Conservation (phyloP, 192 early-diverging fungal genomes). For the Backusella luteola region DNA sequence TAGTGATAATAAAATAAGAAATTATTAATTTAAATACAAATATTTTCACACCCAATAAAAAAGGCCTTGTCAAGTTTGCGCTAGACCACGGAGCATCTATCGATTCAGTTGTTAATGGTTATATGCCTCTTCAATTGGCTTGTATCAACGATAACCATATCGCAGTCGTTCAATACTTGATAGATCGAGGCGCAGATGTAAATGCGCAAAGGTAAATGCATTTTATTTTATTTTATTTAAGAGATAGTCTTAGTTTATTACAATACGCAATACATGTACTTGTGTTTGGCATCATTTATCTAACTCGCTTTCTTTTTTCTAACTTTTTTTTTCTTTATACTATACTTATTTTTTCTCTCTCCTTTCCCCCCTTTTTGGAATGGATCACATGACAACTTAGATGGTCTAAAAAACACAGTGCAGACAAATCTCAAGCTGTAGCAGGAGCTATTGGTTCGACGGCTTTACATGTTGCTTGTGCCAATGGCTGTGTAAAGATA, state of each 20-base stretch:
- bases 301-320: not conserved
- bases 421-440: slow-evolving; percentile 40
- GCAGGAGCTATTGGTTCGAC: slow-evolving; percentile 68
- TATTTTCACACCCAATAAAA: slow-evolving; percentile 8
- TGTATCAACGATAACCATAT: slow-evolving; percentile 61
- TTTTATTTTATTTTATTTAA: not conserved
- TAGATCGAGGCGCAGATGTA: slow-evolving; percentile 69
- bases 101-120: slow-evolving; percentile 65
- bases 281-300: not conserved
- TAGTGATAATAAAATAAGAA: slow-evolving; percentile 7
- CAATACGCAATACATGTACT: not conserved
- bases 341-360: not conserved
- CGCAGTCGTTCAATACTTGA: slow-evolving; percentile 63
- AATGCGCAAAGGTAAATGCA: slow-evolving; percentile 52
- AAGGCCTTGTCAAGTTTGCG: slow-evolving; percentile 65
- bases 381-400: slow-evolving; percentile 13
- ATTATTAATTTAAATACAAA: slow-evolving; percentile 31
- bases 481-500: slow-evolving; percentile 63
- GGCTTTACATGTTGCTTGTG: slow-evolving; percentile 81
- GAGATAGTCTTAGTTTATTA: not conserved
- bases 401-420: slow-evolving; percentile 39
- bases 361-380: not conserved
- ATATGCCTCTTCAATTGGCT: slow-evolving; percentile 69
- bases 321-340: not conserved
- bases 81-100: slow-evolving; percentile 68